phyloP scores from a whole-genome alignment of 2,329 filamentous ascomycete species.

The Fusarium ramigenum region DNA sequence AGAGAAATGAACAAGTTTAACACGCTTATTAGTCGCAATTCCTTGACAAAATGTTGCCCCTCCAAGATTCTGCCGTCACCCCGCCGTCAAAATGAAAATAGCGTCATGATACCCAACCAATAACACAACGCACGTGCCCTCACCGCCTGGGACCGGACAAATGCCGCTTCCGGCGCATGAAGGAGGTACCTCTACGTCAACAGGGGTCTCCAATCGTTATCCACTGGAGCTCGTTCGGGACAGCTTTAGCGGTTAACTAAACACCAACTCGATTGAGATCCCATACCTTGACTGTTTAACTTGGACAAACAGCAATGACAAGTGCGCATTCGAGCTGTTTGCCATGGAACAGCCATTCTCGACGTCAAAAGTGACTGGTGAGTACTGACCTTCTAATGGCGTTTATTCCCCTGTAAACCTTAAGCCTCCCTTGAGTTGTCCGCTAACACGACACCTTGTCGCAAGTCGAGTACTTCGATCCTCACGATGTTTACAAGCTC shows the following conservation, averaged over 20 bases:
- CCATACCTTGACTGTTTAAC: conserved; percentile 12
- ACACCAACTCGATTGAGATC: conserved; percentile 25
- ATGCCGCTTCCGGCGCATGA: conserved; percentile 39
- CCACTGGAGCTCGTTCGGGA: conserved; percentile 36
- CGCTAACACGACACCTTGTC: conserved; percentile 34
- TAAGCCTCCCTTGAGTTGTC: neutral
- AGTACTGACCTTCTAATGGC: conserved; percentile 6
- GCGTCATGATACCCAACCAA: conserved; percentile 34
- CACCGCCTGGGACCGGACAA: conserved; percentile 45
- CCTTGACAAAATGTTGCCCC: conserved; percentile 37
- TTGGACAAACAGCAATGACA: conserved; percentile 44
- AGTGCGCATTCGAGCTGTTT: conserved; percentile 40
- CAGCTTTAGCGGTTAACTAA: conserved; percentile 33
- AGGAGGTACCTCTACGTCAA: conserved; percentile 28
- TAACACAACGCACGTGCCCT: neutral
- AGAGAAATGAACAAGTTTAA: neutral
- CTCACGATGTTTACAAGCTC: conserved; percentile 85
- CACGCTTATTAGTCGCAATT: conserved; percentile 3
- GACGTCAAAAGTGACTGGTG: conserved; percentile 82
- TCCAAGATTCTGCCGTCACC: conserved; percentile 48
- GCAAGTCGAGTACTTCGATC: conserved; percentile 94
- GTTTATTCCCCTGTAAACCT: neutral
- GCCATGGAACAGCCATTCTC: conserved; percentile 74
- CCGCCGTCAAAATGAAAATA: conserved; percentile 37
- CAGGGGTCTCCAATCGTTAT: conserved; percentile 13